Evolutionary conservation across 2,329 filamentous ascomycete genomes (phyloP), one percentile per base, ranked within the genome.

Genomic region (Corinectria fuckeliana): DNA sequence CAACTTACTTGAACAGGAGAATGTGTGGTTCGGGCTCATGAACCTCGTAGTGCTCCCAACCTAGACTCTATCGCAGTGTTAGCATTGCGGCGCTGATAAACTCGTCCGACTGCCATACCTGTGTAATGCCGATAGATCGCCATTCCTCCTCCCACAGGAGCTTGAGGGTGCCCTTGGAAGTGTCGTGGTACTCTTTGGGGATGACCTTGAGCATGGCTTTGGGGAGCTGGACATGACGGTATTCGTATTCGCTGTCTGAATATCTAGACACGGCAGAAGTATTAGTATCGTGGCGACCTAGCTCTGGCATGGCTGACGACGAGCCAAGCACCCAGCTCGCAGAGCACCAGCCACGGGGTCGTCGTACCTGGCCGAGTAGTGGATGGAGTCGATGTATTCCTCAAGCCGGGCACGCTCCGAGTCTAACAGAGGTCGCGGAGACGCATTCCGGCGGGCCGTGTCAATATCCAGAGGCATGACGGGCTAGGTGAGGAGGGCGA

Each of bases 21-120:
- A 99, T 99, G 77, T 99, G 95, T 66, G 95, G 95, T 80, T 99
- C 95, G 41, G 95, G 95, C 78, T 98, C 95, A 77, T 99, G 95
- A 54, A 99, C 95, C 78, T 99, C 95, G 76, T 99, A 99, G 78
- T 99, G 95, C 77, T 98, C 94, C 95, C 95, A 99, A 58, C 95
- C 95, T 72, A 99, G 82, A 82, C 94, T 98, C 93, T 98, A 74
- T 49, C 16, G 28, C 25, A 13, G 23, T 49, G 63, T 67, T 50
- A 73, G 71, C 57, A 63, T 50, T 44, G 34, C 11, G 32, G 16
- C 20, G 34, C 34, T 26, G 23, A 48, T 32, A 32, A 28, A 28
- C 21, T 38, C 50, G 39, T 16, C 26, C 9, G 53, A 39, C 36
- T 41, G 44, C 64, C 83, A 47, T 80, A 96, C 93, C 88, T 97